Conservation (phyloP, 345 rosid species). For the Brassica juncea region DNA sequence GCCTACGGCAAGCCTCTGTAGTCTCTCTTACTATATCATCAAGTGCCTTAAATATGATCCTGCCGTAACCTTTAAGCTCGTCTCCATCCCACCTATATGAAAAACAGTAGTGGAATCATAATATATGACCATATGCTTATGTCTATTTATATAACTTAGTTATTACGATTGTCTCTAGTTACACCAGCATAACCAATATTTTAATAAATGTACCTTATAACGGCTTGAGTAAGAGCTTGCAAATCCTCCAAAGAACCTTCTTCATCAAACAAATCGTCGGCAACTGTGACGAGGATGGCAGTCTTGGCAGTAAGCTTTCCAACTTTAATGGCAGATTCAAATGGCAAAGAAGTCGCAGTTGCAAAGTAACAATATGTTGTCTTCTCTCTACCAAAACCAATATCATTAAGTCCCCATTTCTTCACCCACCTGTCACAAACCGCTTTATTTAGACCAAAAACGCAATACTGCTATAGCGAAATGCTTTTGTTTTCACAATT, state of each 20-base stretch:
- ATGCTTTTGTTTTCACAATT: background rate
- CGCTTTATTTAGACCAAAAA: background rate
- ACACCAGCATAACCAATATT: background rate
- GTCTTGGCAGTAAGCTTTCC: slow-evolving; percentile 49
- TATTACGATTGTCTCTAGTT: background rate
- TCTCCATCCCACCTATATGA: slow-evolving; percentile 57
- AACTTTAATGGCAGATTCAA: slow-evolving; percentile 31
- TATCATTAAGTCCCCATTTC: slow-evolving; percentile 48
- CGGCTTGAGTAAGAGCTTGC: slow-evolving; percentile 48
- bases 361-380: slow-evolving; percentile 66
- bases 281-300: slow-evolving; percentile 53
- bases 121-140: no score
- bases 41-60: slow-evolving; percentile 56
- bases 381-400: slow-evolving; percentile 72
- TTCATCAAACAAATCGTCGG: slow-evolving; percentile 68
- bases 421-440: slow-evolving; percentile 52
- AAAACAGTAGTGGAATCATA: background rate
- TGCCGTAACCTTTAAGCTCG: slow-evolving; percentile 49
- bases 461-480: background rate
- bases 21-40: slow-evolving; percentile 46
- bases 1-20: slow-evolving; percentile 29
- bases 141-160: background rate
- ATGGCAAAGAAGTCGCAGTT: slow-evolving; percentile 42
- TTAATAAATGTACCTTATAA: slow-evolving; percentile 45
- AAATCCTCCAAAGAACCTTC: slow-evolving; percentile 57